Conservation (phyloP, 2,329 filamentous ascomycete species). For the Coniella vitis region DNA sequence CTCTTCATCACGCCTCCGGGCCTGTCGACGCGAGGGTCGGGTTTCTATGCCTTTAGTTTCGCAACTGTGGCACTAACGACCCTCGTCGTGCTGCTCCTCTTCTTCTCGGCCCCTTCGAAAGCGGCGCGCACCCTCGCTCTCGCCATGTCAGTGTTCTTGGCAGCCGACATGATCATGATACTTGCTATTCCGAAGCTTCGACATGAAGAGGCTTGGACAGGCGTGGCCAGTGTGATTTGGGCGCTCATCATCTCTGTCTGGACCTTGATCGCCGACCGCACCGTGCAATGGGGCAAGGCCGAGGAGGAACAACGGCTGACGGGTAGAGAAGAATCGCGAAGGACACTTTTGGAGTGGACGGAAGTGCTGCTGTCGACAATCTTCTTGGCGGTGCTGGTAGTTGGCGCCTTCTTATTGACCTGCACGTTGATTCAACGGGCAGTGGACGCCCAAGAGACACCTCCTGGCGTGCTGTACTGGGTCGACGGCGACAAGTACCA, state of each 20-base stretch:
- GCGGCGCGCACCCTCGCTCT: conserved; percentile 68
- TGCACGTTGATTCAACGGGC: conserved; percentile 73
- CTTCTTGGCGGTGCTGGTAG: conserved; percentile 60
- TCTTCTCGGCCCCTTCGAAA: conserved; percentile 80
- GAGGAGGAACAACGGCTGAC: conserved; percentile 92
- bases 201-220: conserved; percentile 83
- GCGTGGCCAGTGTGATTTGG: conserved; percentile 81
- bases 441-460: conserved; percentile 65
- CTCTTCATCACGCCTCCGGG: conserved; percentile 86
- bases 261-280: conserved; percentile 70
- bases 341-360: conserved; percentile 77
- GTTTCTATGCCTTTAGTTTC: conserved; percentile 84
- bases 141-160: conserved; percentile 58
- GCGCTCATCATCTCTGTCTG: conserved; percentile 72
- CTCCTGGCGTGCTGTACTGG: conserved; percentile 68
- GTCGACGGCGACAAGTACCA: conserved; percentile 82
- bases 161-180: conserved; percentile 74
- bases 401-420: conserved; percentile 68
- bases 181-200: conserved; percentile 67
- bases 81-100: conserved; percentile 69
- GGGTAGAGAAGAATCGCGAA: conserved; percentile 77
- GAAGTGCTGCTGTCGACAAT: conserved; percentile 71
- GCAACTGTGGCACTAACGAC: conserved; percentile 71
- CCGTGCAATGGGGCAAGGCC: conserved; percentile 83
- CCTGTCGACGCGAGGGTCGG: conserved; percentile 81